Evolutionary conservation across 2,329 filamentous ascomycete genomes (phyloP).

Genomic region (Mycosphaerella sp.): DNA sequence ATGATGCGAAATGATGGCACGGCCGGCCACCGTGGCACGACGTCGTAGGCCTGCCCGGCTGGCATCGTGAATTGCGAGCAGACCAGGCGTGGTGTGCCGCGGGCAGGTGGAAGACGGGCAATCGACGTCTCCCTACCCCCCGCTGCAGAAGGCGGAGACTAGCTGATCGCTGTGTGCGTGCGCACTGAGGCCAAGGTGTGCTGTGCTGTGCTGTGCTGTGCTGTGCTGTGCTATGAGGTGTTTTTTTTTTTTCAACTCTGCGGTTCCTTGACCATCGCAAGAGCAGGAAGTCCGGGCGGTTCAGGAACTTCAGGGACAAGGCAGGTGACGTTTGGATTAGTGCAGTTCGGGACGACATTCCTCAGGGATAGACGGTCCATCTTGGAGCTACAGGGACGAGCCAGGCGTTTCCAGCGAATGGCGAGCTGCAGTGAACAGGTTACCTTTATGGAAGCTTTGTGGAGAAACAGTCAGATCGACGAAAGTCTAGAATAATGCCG

Average conservation of each 20-base stretch:
- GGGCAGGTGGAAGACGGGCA: neutral
- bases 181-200: neutral
- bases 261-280: neutral
- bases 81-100: neutral
- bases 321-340: too few relatives aligned
- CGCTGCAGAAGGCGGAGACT: neutral
- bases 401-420: neutral
- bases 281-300: neutral
- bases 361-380: too few relatives aligned
- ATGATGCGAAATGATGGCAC: neutral
- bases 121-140: neutral
- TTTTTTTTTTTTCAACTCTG: neutral
- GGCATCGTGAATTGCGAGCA: neutral
- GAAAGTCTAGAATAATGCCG: neutral
- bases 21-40: conserved; percentile 11
- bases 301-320: neutral
- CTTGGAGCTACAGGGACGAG: neutral
- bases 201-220: too few relatives aligned
- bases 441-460: neutral
- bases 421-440: neutral
- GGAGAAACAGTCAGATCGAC: neutral
- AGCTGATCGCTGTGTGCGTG: neutral
- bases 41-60: conserved; percentile 8
- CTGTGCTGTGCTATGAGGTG: neutral
- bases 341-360: too few relatives aligned